phyloP scores from a whole-genome alignment of 805 yeast genomes.

The Scheffersomyces amazonensis region DNA sequence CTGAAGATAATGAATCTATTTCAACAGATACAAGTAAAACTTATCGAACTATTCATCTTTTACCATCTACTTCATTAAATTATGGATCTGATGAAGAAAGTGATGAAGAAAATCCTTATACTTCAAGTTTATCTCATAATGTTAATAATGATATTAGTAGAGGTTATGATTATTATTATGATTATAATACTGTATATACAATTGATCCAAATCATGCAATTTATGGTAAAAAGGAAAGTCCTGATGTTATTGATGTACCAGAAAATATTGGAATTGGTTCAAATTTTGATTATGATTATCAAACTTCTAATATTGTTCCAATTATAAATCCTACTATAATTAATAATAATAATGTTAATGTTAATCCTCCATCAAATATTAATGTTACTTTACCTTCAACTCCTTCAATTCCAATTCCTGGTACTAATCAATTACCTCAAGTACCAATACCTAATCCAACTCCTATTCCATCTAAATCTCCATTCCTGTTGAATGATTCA shows the following conservation, averaged over 20 bases:
- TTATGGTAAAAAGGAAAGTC: constrained; percentile 19
- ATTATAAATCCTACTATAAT: constrained; percentile 21
- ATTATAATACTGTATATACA: constrained; percentile 74
- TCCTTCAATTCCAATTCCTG: not conserved
- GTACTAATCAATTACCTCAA: not conserved
- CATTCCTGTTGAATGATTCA: constrained; percentile 4
- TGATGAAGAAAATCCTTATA: constrained; percentile 53
- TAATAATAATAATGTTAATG: constrained; percentile 6
- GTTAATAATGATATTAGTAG: constrained; percentile 58
- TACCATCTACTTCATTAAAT: constrained; percentile 87
- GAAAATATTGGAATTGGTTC: constrained; percentile 42
- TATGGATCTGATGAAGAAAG: constrained; percentile 66
- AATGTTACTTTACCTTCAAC: not conserved
- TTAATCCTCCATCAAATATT: constrained; percentile 1
- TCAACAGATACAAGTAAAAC: constrained; percentile 27
- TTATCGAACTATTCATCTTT: constrained; percentile 62
- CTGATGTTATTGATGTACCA: constrained; percentile 44
- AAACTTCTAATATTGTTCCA: constrained; percentile 16
- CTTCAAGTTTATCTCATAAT: constrained; percentile 65
- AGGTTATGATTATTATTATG: constrained; percentile 77
- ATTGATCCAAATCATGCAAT: constrained; percentile 45
- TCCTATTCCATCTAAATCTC: not conserved
- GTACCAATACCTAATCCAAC: not conserved
- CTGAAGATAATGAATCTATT: constrained; percentile 26
- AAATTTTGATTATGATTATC: constrained; percentile 36